Conservation (phyloP, 371 early-diverging fungal species). For the Chytridium lagenaria region DNA sequence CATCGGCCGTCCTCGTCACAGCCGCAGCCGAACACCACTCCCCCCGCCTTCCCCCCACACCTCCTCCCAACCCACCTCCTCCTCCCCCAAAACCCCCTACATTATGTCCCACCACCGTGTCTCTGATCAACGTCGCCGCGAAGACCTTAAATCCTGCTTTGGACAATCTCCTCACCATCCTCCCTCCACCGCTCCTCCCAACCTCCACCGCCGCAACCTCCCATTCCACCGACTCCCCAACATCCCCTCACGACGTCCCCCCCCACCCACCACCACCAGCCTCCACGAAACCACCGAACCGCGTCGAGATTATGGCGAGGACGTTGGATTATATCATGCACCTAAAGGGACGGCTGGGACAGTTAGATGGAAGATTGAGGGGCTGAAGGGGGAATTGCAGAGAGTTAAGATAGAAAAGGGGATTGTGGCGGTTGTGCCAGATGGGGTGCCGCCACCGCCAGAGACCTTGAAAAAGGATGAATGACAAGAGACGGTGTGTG, state of each 20-base stretch:
- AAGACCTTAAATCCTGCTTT: conserved; percentile 17
- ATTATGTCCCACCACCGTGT: not conserved
- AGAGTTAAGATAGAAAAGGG: conserved; percentile 19
- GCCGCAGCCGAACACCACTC: not conserved
- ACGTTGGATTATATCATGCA: conserved; percentile 13
- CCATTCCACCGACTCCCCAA: not conserved
- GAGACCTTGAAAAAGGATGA: too few relatives aligned
- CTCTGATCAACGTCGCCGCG: conserved; percentile 7
- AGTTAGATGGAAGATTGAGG: conserved; percentile 18
- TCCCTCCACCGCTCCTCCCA: not conserved
- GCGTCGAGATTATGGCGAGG: conserved; percentile 19
- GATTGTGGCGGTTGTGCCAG: conserved; percentile 10
- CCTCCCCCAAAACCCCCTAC: not conserved
- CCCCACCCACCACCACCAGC: not conserved
- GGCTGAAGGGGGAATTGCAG: conserved; percentile 13
- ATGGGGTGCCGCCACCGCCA: too few relatives aligned
- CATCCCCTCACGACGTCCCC: not conserved
- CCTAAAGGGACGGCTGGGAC: not conserved
- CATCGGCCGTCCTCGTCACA: conserved; percentile 12
- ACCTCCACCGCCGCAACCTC: not conserved
- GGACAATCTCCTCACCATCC: conserved; percentile 1
- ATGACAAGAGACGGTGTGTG: too few relatives aligned
- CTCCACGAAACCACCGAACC: conserved; percentile 7
- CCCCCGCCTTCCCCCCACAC: not conserved
- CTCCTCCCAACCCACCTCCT: not conserved